Conservation (phyloP, 208 protist species). For the Wallacemonas collosoma region DNA sequence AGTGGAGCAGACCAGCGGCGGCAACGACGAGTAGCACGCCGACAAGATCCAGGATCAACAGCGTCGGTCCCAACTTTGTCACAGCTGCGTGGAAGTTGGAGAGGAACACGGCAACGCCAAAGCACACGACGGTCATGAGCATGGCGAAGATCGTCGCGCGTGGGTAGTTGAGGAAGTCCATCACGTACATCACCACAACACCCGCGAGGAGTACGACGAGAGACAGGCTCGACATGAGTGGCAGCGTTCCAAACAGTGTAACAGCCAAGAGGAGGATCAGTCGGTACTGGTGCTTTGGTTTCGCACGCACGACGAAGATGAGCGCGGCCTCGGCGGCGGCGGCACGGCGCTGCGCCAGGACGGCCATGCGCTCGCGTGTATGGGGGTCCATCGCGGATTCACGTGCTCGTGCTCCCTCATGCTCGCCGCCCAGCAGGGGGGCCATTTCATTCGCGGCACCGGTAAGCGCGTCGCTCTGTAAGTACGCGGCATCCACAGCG, state of each 20-base stretch:
- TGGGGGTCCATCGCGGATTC: not conserved
- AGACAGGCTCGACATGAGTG: constrained; percentile 73
- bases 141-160: constrained; percentile 56
- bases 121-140: constrained; percentile 42
- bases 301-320: constrained; percentile 33
- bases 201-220: constrained; percentile 67
- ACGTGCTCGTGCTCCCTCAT: not conserved
- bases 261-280: constrained; percentile 51
- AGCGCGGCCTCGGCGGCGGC: not conserved
- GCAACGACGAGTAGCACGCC: constrained; percentile 40
- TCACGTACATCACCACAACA: constrained; percentile 70
- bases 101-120: constrained; percentile 61
- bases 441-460: constrained; percentile 2
- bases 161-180: constrained; percentile 74
- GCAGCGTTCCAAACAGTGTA: constrained; percentile 71
- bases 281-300: constrained; percentile 27
- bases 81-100: constrained; percentile 63
- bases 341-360: not conserved
- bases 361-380: not conserved
- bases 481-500: not conserved
- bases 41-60: constrained; percentile 59
- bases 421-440: not conserved
- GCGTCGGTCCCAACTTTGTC: constrained; percentile 62
- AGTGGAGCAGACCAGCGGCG: constrained; percentile 69
- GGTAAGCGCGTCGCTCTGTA: constrained; percentile 7